Evolutionary conservation across 352 stramenopile species (phyloP).

Genomic region (Phytopythium sindhum): DNA sequence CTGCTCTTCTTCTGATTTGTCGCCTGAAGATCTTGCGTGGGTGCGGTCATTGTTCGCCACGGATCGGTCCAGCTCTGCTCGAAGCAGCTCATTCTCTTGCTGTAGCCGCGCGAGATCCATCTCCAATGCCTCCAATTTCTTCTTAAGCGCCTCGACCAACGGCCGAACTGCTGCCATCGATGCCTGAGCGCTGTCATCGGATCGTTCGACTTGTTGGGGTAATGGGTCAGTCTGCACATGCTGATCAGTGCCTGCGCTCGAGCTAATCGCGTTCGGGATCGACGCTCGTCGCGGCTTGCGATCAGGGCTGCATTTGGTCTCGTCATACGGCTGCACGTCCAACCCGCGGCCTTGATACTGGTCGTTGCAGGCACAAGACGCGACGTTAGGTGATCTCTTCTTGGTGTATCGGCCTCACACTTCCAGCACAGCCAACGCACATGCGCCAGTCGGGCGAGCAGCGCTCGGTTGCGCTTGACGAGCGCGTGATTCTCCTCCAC

Average conservation of each 20-base stretch:
- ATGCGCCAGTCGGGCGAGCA: conserved; percentile 43
- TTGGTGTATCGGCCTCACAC: background rate
- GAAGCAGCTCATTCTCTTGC: conserved; percentile 56
- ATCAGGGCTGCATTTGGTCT: background rate
- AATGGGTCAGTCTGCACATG: background rate
- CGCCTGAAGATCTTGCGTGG: background rate
- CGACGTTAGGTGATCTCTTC: background rate
- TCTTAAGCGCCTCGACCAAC: conserved; percentile 36
- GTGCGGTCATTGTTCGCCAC: background rate
- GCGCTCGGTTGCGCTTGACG: conserved; percentile 22
- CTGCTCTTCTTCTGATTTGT: background rate
- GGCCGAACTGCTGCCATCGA: conserved; percentile 4
- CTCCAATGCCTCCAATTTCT: conserved; percentile 37
- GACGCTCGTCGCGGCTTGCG: background rate
- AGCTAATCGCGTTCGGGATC: too few relatives aligned
- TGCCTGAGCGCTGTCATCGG: background rate
- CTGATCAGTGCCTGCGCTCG: background rate
- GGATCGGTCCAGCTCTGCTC: conserved; percentile 18
- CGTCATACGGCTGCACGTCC: background rate
- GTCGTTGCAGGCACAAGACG: background rate
- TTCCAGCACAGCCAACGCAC: conserved; percentile 9
- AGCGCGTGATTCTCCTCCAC: conserved; percentile 60
- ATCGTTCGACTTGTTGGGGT: background rate
- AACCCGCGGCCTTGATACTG: background rate
- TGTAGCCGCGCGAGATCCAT: conserved; percentile 40